phyloP scores from a whole-genome alignment of 2,329 filamentous ascomycete species.

The Cordyceps militaris region DNA sequence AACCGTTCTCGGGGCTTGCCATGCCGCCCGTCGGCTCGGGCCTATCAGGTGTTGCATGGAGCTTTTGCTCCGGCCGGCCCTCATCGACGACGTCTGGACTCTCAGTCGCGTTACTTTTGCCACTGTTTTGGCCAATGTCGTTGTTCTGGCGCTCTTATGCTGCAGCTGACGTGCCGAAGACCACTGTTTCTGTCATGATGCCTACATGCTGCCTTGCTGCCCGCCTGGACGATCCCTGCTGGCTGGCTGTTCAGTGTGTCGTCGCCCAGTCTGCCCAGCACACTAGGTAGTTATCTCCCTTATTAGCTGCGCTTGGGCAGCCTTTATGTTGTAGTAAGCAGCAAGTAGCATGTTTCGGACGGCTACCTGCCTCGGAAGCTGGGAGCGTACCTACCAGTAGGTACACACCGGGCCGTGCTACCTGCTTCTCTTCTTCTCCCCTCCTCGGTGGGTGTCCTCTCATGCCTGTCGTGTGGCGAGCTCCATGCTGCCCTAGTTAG shows the following conservation, averaged over 20 bases:
- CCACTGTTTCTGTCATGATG: neutral
- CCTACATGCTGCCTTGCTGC: neutral
- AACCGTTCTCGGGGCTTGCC: neutral
- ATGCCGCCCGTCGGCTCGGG: neutral
- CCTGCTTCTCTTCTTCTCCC: neutral
- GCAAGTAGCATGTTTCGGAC: neutral
- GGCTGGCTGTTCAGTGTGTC: neutral
- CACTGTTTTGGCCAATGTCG: neutral
- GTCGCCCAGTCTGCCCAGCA: neutral
- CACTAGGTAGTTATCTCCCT: neutral
- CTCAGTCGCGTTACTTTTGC: neutral
- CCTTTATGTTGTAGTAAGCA: neutral
- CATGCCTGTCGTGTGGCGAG: neutral
- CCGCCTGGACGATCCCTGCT: neutral
- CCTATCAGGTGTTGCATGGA: constrained; percentile 9
- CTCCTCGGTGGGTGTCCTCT: neutral
- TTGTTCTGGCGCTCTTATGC: neutral
- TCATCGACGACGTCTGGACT: neutral
- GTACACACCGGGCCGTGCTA: neutral
- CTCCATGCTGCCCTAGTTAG: neutral
- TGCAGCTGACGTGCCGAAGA: neutral
- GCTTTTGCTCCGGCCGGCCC: constrained; percentile 10
- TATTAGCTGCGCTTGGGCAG: neutral
- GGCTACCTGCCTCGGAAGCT: neutral
- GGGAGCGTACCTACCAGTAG: neutral